These are phyloP conservation scores for Nicotiana otophora DNA, from an alignment of 257 asterid species.

Conservation along the genomic window DNA sequence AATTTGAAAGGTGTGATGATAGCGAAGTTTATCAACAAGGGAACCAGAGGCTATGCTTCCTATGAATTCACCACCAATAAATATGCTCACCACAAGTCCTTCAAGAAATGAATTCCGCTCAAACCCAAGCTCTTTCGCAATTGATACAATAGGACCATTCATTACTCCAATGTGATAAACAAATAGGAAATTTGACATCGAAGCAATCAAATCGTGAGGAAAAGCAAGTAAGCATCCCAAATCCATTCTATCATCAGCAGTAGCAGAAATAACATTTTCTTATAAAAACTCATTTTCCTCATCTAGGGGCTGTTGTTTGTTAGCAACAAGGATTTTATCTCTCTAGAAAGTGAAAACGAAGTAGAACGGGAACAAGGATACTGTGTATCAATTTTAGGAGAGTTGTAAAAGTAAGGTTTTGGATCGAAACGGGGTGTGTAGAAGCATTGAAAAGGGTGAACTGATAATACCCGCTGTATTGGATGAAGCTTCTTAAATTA, in stretches of 20 bases:
- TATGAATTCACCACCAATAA: constrained; percentile 77
- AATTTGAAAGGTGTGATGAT: constrained; percentile 68
- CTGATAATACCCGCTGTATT: too few species aligned
- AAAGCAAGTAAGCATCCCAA: constrained; percentile 71
- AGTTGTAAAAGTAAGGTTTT: too few species aligned
- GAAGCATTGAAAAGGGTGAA: too few species aligned
- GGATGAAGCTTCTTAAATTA: too few species aligned
- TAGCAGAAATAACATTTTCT: constrained; percentile 32
- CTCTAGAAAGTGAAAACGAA: constrained; percentile 29
- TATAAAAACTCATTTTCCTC: constrained; percentile 23
- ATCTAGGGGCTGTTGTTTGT: constrained; percentile 17
- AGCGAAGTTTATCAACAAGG: too few species aligned
- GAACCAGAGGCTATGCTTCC: constrained; percentile 75
- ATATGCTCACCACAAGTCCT: constrained; percentile 88
- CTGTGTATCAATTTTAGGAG: too few species aligned
- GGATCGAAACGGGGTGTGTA: too few species aligned
- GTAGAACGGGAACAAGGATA: too few species aligned
- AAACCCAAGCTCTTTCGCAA: constrained; percentile 80
- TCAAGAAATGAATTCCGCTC: constrained; percentile 73
- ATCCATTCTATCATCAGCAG: constrained; percentile 51
- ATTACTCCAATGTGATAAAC: too few species aligned
- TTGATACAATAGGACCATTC: too few species aligned
- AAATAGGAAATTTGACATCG: too few species aligned
- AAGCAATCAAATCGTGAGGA: constrained; percentile 71
- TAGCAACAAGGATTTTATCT: constrained; percentile 23